Base-by-base conservation (phyloP, 306 rosid genomes). In the Citrullus amarus region DNA sequence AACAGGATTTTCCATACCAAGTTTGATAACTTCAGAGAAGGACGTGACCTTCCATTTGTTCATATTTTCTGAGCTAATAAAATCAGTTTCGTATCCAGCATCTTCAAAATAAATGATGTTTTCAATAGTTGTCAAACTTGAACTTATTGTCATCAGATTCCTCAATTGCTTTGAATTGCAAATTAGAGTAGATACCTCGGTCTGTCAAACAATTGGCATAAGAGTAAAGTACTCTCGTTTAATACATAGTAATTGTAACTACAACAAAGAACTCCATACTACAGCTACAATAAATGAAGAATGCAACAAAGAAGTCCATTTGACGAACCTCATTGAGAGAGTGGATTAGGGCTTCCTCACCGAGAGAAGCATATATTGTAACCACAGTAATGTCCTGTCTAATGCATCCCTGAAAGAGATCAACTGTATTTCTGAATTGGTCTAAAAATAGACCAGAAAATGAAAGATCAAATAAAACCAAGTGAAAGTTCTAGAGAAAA, bases 281-380 rank as follows among this genome's bases (percentile, higher is more conserved):
- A n/a, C 61, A 60, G 14, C 53, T 2, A 18, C 63, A 32, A 74
- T 38, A 22, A 43, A 55, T 56, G 43, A 79, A 75, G 55, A 65
- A 79, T 48, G 63, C 77, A 81, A 72, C 78, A 81, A 65, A 58
- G 65, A 58, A n/a, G 17, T 59, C 46, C 78, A 61, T 48, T 62
- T 16, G 68, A 72, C 88, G 59, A 57, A 94, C 98, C 98, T 94
- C 97, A 25, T 92, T 90, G 54, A 94, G 96, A 15, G 98, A 88
- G 84, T 94, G 96, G 83, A 94, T 76, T 56, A 94, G 82, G 22
- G 98, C 97, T 25, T 94, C 98, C 81, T 92, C 98, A 1, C 98
- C 97, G 6, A 94, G 88, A 44, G 98, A 89, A 79, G 98, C 90
- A 85, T 94, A 94, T 46, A 94, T 87, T 60, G 98, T 94, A 73